Conservation (phyloP, 805 yeast genomes). For the Pichia sporocuriosa region DNA sequence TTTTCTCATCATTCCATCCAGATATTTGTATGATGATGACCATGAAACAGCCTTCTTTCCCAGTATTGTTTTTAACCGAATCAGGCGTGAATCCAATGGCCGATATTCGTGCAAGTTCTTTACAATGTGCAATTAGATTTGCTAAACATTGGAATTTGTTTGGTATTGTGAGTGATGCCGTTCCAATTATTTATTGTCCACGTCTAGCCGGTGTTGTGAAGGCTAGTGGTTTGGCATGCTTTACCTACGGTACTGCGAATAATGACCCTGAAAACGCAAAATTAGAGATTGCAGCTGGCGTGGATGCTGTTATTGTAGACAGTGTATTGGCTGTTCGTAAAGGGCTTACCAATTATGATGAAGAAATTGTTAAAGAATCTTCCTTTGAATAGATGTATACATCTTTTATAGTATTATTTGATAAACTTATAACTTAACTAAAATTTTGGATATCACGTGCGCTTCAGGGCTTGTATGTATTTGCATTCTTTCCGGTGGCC, state of each 20-base stretch:
- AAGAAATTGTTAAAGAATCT: too few species aligned
- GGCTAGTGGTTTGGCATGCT: constrained; percentile 84
- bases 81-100: constrained; percentile 83
- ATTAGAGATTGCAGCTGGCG: constrained; percentile 87
- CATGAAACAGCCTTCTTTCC: constrained; percentile 88
- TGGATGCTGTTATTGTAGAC: constrained; percentile 97
- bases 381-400: too few species aligned
- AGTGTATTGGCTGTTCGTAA: constrained; percentile 88
- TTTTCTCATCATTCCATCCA: constrained; percentile 91
- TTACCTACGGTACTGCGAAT: constrained; percentile 81
- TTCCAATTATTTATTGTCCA: constrained; percentile 83
- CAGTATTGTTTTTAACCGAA: constrained; percentile 84
- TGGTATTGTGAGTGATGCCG: constrained; percentile 87
- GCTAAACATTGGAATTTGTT: constrained; percentile 85
- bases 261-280: constrained; percentile 80
- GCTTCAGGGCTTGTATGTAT: too few species aligned
- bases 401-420: too few species aligned
- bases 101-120: constrained; percentile 77
- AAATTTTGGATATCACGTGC: too few species aligned
- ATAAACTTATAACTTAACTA: too few species aligned
- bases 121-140: constrained; percentile 87
- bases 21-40: constrained; percentile 82
- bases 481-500: too few species aligned
- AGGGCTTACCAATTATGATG: constrained; percentile 43
- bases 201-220: constrained; percentile 87